Percentiles rank a stretch among this genome's conserved stretches.
These are phyloP conservation scores for Ilyonectria mors-panacis DNA, from an alignment of 2,329 filamentous ascomycete species.

Conservation along the genomic window DNA sequence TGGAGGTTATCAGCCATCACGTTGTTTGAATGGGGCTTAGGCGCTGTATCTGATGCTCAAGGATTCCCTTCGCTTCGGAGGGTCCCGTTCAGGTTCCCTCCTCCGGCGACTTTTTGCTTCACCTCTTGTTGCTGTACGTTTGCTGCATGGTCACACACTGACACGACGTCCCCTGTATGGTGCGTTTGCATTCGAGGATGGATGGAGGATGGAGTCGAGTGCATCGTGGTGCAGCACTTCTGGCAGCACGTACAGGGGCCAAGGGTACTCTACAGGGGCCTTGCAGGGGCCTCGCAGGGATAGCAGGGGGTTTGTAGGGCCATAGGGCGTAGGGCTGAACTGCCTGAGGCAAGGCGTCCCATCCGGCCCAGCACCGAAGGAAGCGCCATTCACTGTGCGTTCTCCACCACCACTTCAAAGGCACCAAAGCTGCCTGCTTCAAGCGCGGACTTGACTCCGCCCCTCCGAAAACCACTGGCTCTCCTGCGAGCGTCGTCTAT, in stretches of 20 bases:
- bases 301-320: slow-evolving; percentile 15
- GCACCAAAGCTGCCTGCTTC: neutral
- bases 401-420: slow-evolving; percentile 6
- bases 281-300: slow-evolving; percentile 13
- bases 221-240: neutral
- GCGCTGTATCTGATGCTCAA: neutral
- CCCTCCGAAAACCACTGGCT: neutral
- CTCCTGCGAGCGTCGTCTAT: neutral
- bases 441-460: neutral
- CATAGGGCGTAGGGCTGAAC: slow-evolving; percentile 32
- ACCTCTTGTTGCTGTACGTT: neutral
- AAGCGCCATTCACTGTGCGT: neutral
- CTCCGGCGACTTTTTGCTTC: slow-evolving; percentile 17
- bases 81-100: slow-evolving; percentile 10
- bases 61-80: neutral
- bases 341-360: slow-evolving; percentile 18
- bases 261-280: slow-evolving; percentile 16
- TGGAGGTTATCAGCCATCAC: too few species aligned
- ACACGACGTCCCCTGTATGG: slow-evolving; percentile 2
- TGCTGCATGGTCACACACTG: slow-evolving; percentile 5
- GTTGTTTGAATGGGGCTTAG: neutral
- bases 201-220: neutral
- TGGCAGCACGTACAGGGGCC: slow-evolving; percentile 8
- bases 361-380: neutral
- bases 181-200: neutral